phyloP scores from a whole-genome alignment of 768 basidiomycete species.

The Kwoniella dendrophila region DNA sequence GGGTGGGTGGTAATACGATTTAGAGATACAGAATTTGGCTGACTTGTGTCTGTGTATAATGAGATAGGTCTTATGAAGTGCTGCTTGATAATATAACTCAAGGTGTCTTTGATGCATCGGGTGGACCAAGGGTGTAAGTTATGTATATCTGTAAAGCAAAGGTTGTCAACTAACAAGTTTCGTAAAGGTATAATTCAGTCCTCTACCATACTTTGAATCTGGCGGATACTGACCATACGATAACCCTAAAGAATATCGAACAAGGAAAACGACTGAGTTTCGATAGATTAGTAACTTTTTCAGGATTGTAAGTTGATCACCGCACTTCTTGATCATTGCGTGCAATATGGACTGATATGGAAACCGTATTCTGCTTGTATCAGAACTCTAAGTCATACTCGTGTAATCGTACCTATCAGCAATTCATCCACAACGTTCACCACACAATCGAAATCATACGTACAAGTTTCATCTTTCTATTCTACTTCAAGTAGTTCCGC shows the following conservation, averaged over 20 bases:
- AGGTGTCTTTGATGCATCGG: conserved; percentile 35
- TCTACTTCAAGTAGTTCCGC: conserved; percentile 2
- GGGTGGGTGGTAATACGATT: conserved; percentile 20
- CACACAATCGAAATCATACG: neutral
- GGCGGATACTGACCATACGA: conserved; percentile 19
- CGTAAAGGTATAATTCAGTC: conserved; percentile 33
- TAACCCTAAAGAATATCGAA: conserved; percentile 33
- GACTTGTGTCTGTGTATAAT: neutral
- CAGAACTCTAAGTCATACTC: neutral
- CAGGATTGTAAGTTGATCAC: conserved; percentile 31
- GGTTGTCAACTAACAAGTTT: neutral
- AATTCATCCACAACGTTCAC: neutral
- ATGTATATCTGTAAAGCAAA: neutral
- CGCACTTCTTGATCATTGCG: neutral
- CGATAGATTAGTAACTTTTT: conserved; percentile 33
- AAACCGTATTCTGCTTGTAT: too few relatives aligned
- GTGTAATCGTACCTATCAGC: neutral
- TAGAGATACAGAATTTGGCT: neutral
- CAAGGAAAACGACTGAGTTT: conserved; percentile 36
- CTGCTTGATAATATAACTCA: conserved; percentile 28
- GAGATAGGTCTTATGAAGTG: conserved; percentile 36
- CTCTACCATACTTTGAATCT: conserved; percentile 34
- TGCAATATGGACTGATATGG: too few relatives aligned
- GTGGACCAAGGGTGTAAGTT: conserved; percentile 32
- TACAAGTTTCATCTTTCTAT: conserved; percentile 9